Base-by-base conservation (phyloP, 2,329 filamentous ascomycete genomes). In the Uncinocarpus reesii region DNA sequence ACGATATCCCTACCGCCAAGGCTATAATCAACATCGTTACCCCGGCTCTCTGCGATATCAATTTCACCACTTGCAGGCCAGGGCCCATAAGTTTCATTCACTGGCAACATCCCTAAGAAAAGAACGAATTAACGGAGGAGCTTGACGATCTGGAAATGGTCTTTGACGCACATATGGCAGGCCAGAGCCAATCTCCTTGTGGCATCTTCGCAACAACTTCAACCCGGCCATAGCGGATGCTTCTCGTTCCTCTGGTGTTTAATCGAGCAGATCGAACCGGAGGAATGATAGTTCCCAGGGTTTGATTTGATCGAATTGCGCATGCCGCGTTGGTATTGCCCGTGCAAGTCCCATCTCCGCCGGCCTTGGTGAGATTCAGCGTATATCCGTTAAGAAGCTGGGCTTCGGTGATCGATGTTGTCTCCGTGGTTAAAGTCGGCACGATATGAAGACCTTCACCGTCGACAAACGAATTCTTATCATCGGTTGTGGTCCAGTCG, bases 141-240 rank as follows among this genome's bases (percentile, higher is more conserved):
- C 8, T 24, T 13, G 4, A 24, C 11, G 2, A 20, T n/a, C n/a
- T n/a, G n/a, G 42, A 15, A 28, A 16, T 8, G 13, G 15, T 5
- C 23, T 31, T 47, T 24, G 15, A 23, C 71, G 68, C 34, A 70
- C 71, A 52, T 65, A 72, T 69, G 1, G 65, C 65, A 24, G 70
- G 74, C 75, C 74, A 77, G 20, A 78, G 58, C 75, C 75, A 78
- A 56, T 77, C 72, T 3, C 75, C 75, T 28, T 59, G 60, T 5
- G 75, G 73, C 55, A 78, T 58, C 51, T 73, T 71, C 15, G 75
- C 75, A 2, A 70, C 67, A 6, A 79, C 72, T 55, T 79, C 76
- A 26, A 78, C 69, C 37, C 69, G 63, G 1, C 74, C 74, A 54
- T 76, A 77, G 32, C 58, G 64, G 53, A 77, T 71, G 10, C 62